These are phyloP conservation scores for Ustilago sp. DNA, from an alignment of 1,284 basidiomycete genomes.

Conservation along the genomic window DNA sequence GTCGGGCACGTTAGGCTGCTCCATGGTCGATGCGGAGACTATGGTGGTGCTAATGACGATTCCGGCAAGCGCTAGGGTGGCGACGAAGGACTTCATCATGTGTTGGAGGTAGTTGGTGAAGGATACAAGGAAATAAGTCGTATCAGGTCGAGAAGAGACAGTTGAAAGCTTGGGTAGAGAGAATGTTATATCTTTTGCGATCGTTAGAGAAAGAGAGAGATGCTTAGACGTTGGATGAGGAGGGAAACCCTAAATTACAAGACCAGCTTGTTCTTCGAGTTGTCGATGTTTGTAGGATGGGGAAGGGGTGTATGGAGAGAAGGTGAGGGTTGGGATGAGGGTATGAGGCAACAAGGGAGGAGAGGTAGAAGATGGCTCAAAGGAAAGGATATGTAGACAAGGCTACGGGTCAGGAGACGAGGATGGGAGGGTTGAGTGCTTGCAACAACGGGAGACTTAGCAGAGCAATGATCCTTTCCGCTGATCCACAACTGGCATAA, in stretches of 20 bases:
- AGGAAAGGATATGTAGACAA: constrained; percentile 28
- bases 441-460: constrained; percentile 4
- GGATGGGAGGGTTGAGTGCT: neutral
- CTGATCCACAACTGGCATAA: constrained; percentile 24
- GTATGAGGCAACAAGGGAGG: constrained; percentile 8
- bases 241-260: constrained; percentile 16
- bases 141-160: neutral
- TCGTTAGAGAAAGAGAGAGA: neutral
- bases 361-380: constrained; percentile 6
- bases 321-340: neutral
- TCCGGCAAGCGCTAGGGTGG: constrained; percentile 36
- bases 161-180: neutral
- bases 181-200: neutral
- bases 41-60: constrained; percentile 43
- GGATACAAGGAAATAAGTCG: no score
- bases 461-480: constrained; percentile 30
- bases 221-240: constrained; percentile 6
- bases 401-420: neutral
- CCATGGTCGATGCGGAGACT: constrained; percentile 42
- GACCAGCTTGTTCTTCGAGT: constrained; percentile 23
- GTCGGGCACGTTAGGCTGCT: constrained; percentile 23
- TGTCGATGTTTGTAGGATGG: constrained; percentile 3
- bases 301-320: neutral
- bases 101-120: neutral
- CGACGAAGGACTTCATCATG: constrained; percentile 47